Base-by-base conservation (phyloP, 257 asterid species). In the Craterostigma plantagineum region DNA sequence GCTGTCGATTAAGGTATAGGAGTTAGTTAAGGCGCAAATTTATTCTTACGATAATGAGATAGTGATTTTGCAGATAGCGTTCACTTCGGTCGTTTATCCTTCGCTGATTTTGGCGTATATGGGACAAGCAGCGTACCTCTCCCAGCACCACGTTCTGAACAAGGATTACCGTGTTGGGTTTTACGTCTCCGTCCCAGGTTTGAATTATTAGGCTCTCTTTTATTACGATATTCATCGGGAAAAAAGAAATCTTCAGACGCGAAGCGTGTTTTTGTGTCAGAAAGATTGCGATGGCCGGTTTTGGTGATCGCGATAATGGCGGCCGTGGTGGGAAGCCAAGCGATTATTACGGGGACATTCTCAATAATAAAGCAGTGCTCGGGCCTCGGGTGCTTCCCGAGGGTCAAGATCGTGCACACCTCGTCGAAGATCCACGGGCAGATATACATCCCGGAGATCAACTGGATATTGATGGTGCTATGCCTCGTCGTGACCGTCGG, bases 61-160 rank as follows among this genome's bases (percentile, higher is more conserved):
- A n/a, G n/a, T n/a, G n/a, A n/a, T 23, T 50, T n/a, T 66, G 70
- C 82, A 85, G 92, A 67, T 81, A 63, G 96, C 96, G 18, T 86
- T 86, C 76, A 75, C 96, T 18, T 65, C 71, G 45, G 18, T 86
- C 49, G 94, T 81, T 36, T 86, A 86, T 66, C 96, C 96, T 18
- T 68, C 96, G 0, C 55, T 81, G 46, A 60, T 85, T 51, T 92
- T 85, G 12, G 96, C 94, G 9, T 85, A 85, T 44, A 85, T 85
- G 96, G 96, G 96, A 40, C 96, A 85, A 63, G 94, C 94, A 38
- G 96, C 96, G 23, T 85, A 85, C 66, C 79, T 85, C 48, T 77
- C 94, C 16, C 67, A 41, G 63, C 86, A 85, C 68, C 96, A 85
- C 48, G 54, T 17, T 18, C 37, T 70, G 30, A 57, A 70, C 45